Conservation (phyloP, 2,329 filamentous ascomycete species). For the Rhynchosporium secalis region DNA sequence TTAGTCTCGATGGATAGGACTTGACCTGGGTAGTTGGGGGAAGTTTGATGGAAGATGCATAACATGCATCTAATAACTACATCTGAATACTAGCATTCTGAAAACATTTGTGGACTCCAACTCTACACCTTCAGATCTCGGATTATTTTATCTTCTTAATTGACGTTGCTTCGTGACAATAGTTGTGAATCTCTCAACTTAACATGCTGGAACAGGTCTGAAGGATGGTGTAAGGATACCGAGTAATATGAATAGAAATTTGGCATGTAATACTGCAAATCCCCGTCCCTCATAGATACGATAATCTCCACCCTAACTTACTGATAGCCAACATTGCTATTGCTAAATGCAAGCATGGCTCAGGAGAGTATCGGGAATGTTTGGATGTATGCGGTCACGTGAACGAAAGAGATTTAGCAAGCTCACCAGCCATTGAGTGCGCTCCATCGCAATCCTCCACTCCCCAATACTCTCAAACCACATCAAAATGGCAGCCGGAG, state of each 20-base stretch:
- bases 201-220: too few relatives aligned
- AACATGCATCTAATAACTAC: background rate
- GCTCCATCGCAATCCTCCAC: conserved; percentile 46
- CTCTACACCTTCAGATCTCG: background rate
- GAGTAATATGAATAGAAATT: too few relatives aligned
- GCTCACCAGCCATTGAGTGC: conserved; percentile 33
- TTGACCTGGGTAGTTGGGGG: conserved; percentile 6
- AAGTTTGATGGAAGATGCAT: conserved; percentile 8
- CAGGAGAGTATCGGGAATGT: background rate
- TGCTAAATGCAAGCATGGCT: too few relatives aligned
- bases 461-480: conserved; percentile 49
- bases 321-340: too few relatives aligned
- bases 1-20: conserved; percentile 13
- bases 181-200: too few relatives aligned
- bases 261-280: too few relatives aligned
- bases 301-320: too few relatives aligned
- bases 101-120: conserved; percentile 7
- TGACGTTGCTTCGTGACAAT: too few relatives aligned
- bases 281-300: too few relatives aligned
- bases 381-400: conserved; percentile 26
- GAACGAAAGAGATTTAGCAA: conserved; percentile 21
- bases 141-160: background rate
- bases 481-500: conserved; percentile 65
- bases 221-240: too few relatives aligned
- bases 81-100: conserved; percentile 17